Evolutionary conservation across 148 eudicot genomes (phyloP).

Genomic region (Fagopyrum tataricum): DNA sequence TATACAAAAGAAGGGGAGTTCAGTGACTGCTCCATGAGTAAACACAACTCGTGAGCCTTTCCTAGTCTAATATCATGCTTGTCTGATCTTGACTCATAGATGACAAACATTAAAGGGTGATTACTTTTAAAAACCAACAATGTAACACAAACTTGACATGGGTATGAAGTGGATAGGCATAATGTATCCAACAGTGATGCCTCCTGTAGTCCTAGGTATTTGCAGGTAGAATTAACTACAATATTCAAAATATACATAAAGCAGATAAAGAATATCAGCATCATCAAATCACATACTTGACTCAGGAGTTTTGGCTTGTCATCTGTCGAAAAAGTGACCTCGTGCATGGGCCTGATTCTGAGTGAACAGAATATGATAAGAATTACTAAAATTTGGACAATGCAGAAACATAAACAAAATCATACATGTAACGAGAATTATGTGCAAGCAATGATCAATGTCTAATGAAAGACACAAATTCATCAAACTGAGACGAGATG

Average conservation of each 20-base stretch:
- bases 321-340: conserved; percentile 71
- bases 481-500: background rate
- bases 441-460: background rate
- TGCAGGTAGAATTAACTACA: background rate
- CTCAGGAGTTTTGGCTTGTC: conserved; percentile 84
- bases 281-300: conserved; percentile 38
- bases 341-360: conserved; percentile 67
- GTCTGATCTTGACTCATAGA: background rate
- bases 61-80: background rate
- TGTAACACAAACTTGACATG: background rate
- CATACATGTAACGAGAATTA: background rate
- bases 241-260: background rate
- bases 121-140: background rate
- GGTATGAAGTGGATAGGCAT: background rate
- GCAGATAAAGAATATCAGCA: background rate
- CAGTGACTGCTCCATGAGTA: background rate
- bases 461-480: background rate
- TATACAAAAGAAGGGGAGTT: background rate
- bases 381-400: background rate
- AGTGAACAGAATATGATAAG: conserved; percentile 17
- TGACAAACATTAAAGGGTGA: background rate
- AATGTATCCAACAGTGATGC: background rate
- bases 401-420: background rate
- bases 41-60: background rate
- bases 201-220: background rate